These are phyloP conservation scores for Gossypium australe DNA, from an alignment of 345 rosid genomes.

Conservation along the genomic window DNA sequence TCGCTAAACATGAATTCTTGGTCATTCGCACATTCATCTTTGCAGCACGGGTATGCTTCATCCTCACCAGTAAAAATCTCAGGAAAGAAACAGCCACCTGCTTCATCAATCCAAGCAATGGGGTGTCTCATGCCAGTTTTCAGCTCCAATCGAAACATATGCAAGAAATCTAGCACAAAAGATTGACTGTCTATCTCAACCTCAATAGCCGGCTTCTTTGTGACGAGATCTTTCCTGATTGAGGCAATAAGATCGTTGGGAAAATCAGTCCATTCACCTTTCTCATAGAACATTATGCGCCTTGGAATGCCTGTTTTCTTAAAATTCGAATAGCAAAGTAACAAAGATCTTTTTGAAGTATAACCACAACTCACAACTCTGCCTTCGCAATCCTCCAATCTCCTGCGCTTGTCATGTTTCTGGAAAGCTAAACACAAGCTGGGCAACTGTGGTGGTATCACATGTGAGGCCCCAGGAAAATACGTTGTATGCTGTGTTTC, in stretches of 20 bases:
- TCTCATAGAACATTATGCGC: slow-evolving; percentile 65
- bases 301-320: slow-evolving; percentile 55
- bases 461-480: slow-evolving; percentile 35
- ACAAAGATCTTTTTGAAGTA: slow-evolving; percentile 39
- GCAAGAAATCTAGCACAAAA: slow-evolving; percentile 70
- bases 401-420: slow-evolving; percentile 47
- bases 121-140: slow-evolving; percentile 57
- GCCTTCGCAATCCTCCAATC: slow-evolving; percentile 29
- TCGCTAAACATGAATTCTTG: slow-evolving; percentile 20
- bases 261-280: slow-evolving; percentile 77
- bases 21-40: slow-evolving; percentile 27
- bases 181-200: slow-evolving; percentile 41
- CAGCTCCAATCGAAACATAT: slow-evolving; percentile 62
- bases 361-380: slow-evolving; percentile 24
- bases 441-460: slow-evolving; percentile 26
- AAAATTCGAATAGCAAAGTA: slow-evolving; percentile 61
- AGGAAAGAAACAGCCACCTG: slow-evolving; percentile 75
- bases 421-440: slow-evolving; percentile 21
- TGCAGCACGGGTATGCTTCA: slow-evolving; percentile 33
- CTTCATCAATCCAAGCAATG: slow-evolving; percentile 92
- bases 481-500: slow-evolving; percentile 27
- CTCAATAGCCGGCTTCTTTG: slow-evolving; percentile 59
- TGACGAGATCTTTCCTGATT: slow-evolving; percentile 47
- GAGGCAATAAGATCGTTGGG: slow-evolving; percentile 37
- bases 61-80: slow-evolving; percentile 42